Conservation (phyloP, 768 basidiomycete genomes). For the Tephrocybe sp. region DNA sequence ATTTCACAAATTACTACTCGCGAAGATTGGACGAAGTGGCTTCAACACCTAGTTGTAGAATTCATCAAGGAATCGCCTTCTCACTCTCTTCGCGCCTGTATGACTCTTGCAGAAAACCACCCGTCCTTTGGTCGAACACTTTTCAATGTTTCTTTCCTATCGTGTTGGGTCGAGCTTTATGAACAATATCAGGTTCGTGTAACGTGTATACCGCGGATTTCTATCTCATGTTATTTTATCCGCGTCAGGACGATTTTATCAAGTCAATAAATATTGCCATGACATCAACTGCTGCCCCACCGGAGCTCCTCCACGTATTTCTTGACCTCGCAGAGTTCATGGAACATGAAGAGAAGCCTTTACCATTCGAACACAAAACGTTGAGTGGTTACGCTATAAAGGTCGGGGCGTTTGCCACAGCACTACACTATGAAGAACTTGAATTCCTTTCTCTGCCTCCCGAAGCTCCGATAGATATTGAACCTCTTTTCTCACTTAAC, state of each 20-base stretch:
- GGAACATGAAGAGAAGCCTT: conserved; percentile 95
- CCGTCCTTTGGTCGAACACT: conserved; percentile 87
- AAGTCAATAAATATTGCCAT: conserved; percentile 85
- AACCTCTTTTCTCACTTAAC: conserved; percentile 93
- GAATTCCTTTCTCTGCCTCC: conserved; percentile 88
- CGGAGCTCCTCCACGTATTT: conserved; percentile 85
- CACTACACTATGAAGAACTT: conserved; percentile 95
- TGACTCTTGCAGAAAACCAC: conserved; percentile 88
- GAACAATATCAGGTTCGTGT: conserved; percentile 86
- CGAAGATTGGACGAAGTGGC: conserved; percentile 95
- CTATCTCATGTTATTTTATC: not conserved
- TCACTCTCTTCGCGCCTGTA: conserved; percentile 94
- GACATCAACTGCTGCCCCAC: conserved; percentile 68
- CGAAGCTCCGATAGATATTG: conserved; percentile 66
- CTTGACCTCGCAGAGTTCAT: conserved; percentile 96
- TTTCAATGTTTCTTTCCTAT: conserved; percentile 97
- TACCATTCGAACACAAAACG: conserved; percentile 89
- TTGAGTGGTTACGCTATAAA: conserved; percentile 91
- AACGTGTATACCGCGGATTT: not conserved
- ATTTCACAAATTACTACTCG: conserved; percentile 67
- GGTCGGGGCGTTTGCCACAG: conserved; percentile 93
- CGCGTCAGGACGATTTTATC: conserved; percentile 83
- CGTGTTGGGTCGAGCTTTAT: conserved; percentile 94
- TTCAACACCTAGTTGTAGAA: conserved; percentile 89
- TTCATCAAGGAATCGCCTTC: conserved; percentile 98